These are phyloP conservation scores for Lyophyllum semitale DNA, from an alignment of 768 basidiomycete species.

Conservation along the genomic window DNA sequence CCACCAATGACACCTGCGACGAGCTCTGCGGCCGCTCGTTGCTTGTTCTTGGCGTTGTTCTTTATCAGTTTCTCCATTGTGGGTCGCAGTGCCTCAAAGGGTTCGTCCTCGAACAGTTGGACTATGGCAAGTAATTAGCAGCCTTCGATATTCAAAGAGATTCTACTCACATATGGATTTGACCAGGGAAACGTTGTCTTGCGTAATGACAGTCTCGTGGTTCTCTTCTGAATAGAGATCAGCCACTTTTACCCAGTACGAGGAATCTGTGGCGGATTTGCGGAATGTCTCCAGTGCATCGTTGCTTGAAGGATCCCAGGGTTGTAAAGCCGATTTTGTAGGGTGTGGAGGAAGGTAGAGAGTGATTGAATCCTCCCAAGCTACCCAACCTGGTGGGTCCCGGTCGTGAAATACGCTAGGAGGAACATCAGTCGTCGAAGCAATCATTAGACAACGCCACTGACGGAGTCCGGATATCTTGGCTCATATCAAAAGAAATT, in stretches of 20 bases:
- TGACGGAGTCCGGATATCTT: constrained; percentile 44
- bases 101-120: constrained; percentile 77
- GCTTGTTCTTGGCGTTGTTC: constrained; percentile 83
- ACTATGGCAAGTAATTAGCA: constrained; percentile 37
- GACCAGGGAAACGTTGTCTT: constrained; percentile 71
- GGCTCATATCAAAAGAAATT: constrained; percentile 41
- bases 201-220: constrained; percentile 59
- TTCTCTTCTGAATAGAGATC: constrained; percentile 80
- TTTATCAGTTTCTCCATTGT: constrained; percentile 63
- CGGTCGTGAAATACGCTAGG: constrained; percentile 57
- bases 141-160: neutral
- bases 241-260: constrained; percentile 72
- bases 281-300: constrained; percentile 53
- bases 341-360: constrained; percentile 51
- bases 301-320: constrained; percentile 59
- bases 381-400: constrained; percentile 67
- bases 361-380: constrained; percentile 50
- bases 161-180: constrained; percentile 69
- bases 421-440: constrained; percentile 1
- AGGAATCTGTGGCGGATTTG: constrained; percentile 42
- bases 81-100: constrained; percentile 62
- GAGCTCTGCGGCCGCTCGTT: constrained; percentile 84
- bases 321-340: constrained; percentile 50
- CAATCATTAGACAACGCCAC: constrained; percentile 20
- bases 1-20: constrained; percentile 73